These are phyloP conservation scores for Friedmanniomyces simplex DNA, from an alignment of 495 filamentous ascomycete species.

Conservation along the genomic window DNA sequence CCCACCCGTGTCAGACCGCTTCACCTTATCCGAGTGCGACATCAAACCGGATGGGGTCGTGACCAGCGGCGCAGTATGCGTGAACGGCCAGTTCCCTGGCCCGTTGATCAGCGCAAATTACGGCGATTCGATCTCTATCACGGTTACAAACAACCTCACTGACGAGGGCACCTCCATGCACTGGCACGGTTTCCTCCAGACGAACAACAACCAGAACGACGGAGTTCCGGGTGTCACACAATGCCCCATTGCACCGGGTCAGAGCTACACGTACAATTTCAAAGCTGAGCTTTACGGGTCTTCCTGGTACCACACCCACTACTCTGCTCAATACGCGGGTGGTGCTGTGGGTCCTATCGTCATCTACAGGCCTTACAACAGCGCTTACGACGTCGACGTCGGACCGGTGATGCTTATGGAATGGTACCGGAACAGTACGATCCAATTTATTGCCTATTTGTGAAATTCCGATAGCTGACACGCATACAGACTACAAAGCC, in stretches of 20 bases:
- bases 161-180: neutral
- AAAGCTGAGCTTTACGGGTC: neutral
- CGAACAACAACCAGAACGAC: conserved; percentile 19
- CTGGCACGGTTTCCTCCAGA: neutral
- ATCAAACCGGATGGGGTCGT: neutral
- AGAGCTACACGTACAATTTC: neutral
- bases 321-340: conserved; percentile 25
- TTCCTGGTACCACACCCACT: conserved; percentile 31
- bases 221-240: conserved; percentile 28
- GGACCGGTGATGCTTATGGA: neutral
- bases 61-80: neutral
- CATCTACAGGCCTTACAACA: conserved; percentile 24
- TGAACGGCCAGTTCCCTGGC: conserved; percentile 19
- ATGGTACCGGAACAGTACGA: neutral
- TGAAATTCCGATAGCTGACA: no score
- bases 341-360: conserved; percentile 24
- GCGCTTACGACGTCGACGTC: conserved; percentile 25
- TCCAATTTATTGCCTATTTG: no score
- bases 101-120: conserved; percentile 34
- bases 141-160: neutral
- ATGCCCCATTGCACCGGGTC: conserved; percentile 27
- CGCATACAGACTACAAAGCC: conserved; percentile 43
- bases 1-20: no score
- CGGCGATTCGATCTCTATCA: conserved; percentile 22
- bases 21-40: neutral